A percentile compares a stretch with the other conserved stretches of the same genome.
Conservation (phyloP, 495 filamentous ascomycete species). For the Penicillium roqueforti region DNA sequence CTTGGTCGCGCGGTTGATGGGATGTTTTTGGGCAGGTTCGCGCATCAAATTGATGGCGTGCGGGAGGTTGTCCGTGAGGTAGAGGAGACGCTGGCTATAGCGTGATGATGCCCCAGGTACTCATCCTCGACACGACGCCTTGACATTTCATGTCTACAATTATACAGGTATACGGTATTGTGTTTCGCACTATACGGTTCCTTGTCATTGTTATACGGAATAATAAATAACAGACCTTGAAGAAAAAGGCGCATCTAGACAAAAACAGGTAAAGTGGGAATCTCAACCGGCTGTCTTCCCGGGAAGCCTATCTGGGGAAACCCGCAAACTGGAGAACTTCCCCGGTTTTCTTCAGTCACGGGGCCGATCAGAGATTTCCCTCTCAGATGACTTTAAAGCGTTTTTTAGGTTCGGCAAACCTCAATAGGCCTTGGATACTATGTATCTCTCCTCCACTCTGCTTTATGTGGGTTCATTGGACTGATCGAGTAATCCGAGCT, state of each 20-base stretch:
- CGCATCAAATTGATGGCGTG: constrained; percentile 67
- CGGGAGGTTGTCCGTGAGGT: constrained; percentile 67
- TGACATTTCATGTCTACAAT: not conserved
- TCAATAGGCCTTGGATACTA: not conserved
- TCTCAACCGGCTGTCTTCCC: constrained; percentile 5
- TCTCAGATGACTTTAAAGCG: constrained; percentile 13
- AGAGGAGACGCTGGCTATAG: constrained; percentile 35
- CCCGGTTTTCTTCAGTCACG: constrained; percentile 14
- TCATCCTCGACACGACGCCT: not conserved
- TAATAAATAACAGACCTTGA: constrained; percentile 9
- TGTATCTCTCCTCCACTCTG: not conserved
- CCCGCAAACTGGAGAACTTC: constrained; percentile 13
- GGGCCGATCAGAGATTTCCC: constrained; percentile 15
- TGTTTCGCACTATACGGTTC: constrained; percentile 22
- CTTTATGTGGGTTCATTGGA: not conserved
- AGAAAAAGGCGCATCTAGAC: constrained; percentile 10
- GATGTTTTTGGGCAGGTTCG: constrained; percentile 78
- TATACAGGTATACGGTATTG: constrained; percentile 6
- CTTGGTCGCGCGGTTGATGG: constrained; percentile 71
- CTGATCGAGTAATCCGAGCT: constrained; percentile 26
- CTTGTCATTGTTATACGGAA: constrained; percentile 24
- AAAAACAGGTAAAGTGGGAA: not conserved
- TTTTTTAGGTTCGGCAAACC: not conserved
- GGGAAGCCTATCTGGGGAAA: constrained; percentile 30
- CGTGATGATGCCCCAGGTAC: not conserved